Conservation (phyloP, 139 green algal genomes). For the Chlorella ohadii region DNA sequence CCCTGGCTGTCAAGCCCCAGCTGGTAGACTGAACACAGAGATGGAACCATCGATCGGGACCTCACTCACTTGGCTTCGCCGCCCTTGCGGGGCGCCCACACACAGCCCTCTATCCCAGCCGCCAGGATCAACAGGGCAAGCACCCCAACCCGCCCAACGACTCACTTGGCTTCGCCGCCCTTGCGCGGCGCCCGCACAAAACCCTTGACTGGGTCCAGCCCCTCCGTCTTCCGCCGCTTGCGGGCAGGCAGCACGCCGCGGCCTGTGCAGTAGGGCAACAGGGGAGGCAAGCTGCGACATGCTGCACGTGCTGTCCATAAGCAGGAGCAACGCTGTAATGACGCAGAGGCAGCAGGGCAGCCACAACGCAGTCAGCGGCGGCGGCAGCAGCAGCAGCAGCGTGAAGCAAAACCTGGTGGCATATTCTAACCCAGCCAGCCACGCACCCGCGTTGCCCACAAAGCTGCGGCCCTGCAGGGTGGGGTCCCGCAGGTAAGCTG, state of each 20-base stretch:
- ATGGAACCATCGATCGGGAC: too few relatives aligned
- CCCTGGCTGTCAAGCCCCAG: too few relatives aligned
- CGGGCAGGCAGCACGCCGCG: conserved; percentile 41
- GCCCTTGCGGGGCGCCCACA: conserved; percentile 56
- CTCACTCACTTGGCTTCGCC: conserved; percentile 33
- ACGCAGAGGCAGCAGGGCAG: too few relatives aligned
- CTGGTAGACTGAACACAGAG: too few relatives aligned
- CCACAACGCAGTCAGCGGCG: too few relatives aligned
- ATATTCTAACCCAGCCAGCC: too few relatives aligned
- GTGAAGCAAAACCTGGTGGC: too few relatives aligned
- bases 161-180: conserved; percentile 37
- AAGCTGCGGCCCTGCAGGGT: conserved; percentile 33
- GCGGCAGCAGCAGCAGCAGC: not conserved
- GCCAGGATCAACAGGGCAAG: too few relatives aligned
- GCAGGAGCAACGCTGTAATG: too few relatives aligned
- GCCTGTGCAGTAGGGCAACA: not conserved
- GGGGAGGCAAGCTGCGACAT: too few relatives aligned
- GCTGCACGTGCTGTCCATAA: too few relatives aligned
- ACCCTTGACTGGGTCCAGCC: conserved; percentile 61
- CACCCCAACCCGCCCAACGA: not conserved
- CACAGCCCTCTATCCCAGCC: conserved; percentile 46
- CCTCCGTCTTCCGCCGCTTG: conserved; percentile 48
- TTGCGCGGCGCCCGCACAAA: conserved; percentile 61
- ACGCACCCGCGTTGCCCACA: conserved; percentile 24
- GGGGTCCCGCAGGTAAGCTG: conserved; percentile 76